Percentiles rank a stretch among this genome's conserved stretches.
Conservation (phyloP, 495 filamentous ascomycete genomes). For the Aspergillus diversus region DNA sequence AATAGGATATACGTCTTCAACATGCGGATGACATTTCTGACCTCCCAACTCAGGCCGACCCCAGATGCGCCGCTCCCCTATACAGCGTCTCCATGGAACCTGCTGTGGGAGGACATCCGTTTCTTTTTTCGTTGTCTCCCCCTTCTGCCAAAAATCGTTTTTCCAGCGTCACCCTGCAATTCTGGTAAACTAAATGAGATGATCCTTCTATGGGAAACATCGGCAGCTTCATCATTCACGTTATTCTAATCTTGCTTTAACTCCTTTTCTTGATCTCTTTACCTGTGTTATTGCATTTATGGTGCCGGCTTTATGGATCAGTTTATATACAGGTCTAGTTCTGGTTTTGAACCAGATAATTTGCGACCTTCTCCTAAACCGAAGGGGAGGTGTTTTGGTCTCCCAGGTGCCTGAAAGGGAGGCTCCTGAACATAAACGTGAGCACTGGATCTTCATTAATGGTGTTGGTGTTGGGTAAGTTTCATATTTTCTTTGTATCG, state of each 20-base stretch:
- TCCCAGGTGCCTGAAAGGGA: conserved; percentile 30
- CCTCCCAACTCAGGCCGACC: background rate
- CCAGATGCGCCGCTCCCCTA: conserved; percentile 39
- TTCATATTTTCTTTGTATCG: background rate
- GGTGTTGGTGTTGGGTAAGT: conserved; percentile 40
- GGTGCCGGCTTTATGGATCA: conserved; percentile 56
- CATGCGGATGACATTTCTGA: conserved; percentile 9
- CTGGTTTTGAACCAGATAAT: conserved; percentile 49
- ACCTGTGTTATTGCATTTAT: conserved; percentile 49
- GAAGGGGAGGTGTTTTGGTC: conserved; percentile 26
- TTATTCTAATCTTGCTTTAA: conserved; percentile 48
- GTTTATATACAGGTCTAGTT: conserved; percentile 39
- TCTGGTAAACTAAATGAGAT: conserved; percentile 56
- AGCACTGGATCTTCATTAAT: conserved; percentile 47
- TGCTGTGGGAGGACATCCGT: conserved; percentile 57
- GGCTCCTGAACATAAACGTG: conserved; percentile 29
- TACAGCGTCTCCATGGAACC: conserved; percentile 60
- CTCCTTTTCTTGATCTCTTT: conserved; percentile 44
- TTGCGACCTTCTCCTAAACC: conserved; percentile 53
- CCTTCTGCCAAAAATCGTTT: conserved; percentile 56
- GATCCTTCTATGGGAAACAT: conserved; percentile 52
- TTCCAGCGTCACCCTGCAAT: conserved; percentile 55
- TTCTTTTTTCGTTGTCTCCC: conserved; percentile 55
- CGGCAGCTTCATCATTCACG: conserved; percentile 53
- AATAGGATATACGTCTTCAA: background rate